Evolutionary conservation across 805 yeast species (phyloP).

Genomic region (Alloascoidea africana): DNA sequence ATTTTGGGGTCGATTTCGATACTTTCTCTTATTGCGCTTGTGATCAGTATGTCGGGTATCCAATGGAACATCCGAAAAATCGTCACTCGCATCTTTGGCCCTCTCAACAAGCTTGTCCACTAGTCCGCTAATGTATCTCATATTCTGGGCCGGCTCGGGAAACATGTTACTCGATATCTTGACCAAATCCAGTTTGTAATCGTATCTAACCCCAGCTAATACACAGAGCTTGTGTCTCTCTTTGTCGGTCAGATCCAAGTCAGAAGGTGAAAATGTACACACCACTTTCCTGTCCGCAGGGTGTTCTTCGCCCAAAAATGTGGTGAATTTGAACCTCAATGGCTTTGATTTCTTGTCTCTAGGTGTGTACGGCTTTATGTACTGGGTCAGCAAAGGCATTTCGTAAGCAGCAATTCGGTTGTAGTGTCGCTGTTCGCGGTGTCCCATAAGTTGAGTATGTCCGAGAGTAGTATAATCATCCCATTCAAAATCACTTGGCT

Average conservation of each 20-base stretch:
- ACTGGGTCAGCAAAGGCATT: slow-evolving; percentile 70
- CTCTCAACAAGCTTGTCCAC: slow-evolving; percentile 46
- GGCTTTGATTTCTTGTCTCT: slow-evolving; percentile 29
- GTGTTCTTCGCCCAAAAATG: slow-evolving; percentile 57
- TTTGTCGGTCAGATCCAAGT: slow-evolving; percentile 33
- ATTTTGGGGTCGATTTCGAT: slow-evolving; percentile 24
- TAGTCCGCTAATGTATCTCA: slow-evolving; percentile 51
- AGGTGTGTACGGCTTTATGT: slow-evolving; percentile 52
- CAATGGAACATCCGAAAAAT: slow-evolving; percentile 65
- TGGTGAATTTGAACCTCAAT: slow-evolving; percentile 53
- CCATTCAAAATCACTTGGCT: slow-evolving; percentile 27
- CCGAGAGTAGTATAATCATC: slow-evolving; percentile 60
- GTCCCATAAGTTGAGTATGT: slow-evolving; percentile 54
- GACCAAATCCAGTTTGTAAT: slow-evolving; percentile 41
- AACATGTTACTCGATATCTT: slow-evolving; percentile 51
- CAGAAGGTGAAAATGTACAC: slow-evolving; percentile 33
- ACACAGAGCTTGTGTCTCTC: slow-evolving; percentile 65
- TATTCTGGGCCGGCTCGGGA: slow-evolving; percentile 76
- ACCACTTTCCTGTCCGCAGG: slow-evolving; percentile 61
- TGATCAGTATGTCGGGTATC: slow-evolving; percentile 56
- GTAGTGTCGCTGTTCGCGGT: slow-evolving; percentile 60
- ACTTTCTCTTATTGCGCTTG: slow-evolving; percentile 16
- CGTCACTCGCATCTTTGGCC: slow-evolving; percentile 45
- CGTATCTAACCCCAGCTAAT: slow-evolving; percentile 65
- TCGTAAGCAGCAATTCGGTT: slow-evolving; percentile 85